phyloP scores from a whole-genome alignment of 2,329 filamentous ascomycete species.

The Colletotrichum eremochloae region DNA sequence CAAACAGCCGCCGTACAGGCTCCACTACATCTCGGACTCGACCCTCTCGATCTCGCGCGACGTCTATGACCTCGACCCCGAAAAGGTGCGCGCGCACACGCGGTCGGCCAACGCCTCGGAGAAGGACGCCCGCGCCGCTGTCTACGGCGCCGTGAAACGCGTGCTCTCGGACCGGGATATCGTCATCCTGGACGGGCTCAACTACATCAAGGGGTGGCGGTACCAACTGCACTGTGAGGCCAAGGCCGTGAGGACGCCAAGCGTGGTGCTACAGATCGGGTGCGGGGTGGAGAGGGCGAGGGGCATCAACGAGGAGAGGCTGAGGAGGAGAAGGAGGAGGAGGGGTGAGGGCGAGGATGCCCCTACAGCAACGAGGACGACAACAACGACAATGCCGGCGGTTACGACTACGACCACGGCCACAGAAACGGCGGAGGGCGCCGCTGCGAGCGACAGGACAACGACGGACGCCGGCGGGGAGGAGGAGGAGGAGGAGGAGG shows the following conservation, averaged over 20 bases:
- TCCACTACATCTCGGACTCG: conserved; percentile 82
- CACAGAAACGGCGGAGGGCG: conserved; percentile 41
- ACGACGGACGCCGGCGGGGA: conserved; percentile 48
- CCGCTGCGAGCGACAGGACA: conserved; percentile 51
- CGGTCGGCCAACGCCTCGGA: conserved; percentile 81
- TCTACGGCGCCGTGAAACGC: conserved; percentile 84
- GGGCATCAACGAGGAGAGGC: conserved; percentile 71
- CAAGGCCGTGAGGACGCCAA: conserved; percentile 82
- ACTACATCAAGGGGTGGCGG: conserved; percentile 92
- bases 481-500: conserved; percentile 49
- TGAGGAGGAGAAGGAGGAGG: conserved; percentile 55
- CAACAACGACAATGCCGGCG: conserved; percentile 2
- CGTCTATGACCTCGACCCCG: conserved; percentile 76
- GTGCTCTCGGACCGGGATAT: conserved; percentile 79
- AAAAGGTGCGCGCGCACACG: conserved; percentile 66
- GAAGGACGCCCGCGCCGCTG: conserved; percentile 83
- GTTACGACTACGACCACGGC: conserved; percentile 55
- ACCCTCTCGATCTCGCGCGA: conserved; percentile 76
- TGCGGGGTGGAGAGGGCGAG: conserved; percentile 66
- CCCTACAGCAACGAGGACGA: neutral
- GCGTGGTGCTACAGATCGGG: conserved; percentile 78
- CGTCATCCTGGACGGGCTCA: conserved; percentile 83
- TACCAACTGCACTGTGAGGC: conserved; percentile 90
- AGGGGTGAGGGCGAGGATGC: conserved; percentile 34
- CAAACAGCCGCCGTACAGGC: conserved; percentile 63